Conservation (phyloP, 2,329 filamentous ascomycete genomes). For the Ophiocordyceps polyrhachis-furcata region DNA sequence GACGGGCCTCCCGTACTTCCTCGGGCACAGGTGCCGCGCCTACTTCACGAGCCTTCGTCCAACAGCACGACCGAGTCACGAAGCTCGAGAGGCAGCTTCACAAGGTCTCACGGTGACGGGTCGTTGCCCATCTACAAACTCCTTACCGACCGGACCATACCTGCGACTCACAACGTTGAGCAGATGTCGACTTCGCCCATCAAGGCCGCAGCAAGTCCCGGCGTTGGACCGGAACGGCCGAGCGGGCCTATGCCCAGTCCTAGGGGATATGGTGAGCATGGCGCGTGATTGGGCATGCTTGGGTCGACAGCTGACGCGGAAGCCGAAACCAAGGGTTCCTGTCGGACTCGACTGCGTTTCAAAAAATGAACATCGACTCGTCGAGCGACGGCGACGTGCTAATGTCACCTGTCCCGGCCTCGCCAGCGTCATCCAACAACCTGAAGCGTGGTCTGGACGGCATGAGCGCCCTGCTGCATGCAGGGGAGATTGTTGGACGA, state of each 20-base stretch:
- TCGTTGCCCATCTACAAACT: constrained; percentile 35
- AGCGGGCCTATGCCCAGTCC: constrained; percentile 8
- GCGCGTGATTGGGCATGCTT: constrained; percentile 3
- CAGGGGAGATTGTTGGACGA: constrained; percentile 39
- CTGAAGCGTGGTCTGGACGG: constrained; percentile 26
- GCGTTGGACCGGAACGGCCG: constrained; percentile 6
- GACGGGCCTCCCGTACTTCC: constrained; percentile 11
- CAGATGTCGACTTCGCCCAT: constrained; percentile 3
- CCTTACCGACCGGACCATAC: constrained; percentile 20
- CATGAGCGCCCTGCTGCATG: constrained; percentile 37
- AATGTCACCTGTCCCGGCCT: constrained; percentile 11
- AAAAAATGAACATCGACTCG: constrained; percentile 13
- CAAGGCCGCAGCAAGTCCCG: constrained; percentile 8
- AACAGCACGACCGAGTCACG: constrained; percentile 22
- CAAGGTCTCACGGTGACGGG: constrained; percentile 28
- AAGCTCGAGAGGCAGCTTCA: constrained; percentile 16
- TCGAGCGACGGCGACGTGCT: constrained; percentile 12
- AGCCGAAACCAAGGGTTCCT: constrained; percentile 14
- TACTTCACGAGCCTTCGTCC: constrained; percentile 28
- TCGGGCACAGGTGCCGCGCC: constrained; percentile 14
- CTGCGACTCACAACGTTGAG: constrained; percentile 3
- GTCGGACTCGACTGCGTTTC: constrained; percentile 13
- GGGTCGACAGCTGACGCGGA: constrained; percentile 11
- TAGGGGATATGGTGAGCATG: constrained; percentile 17
- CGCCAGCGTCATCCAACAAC: constrained; percentile 7